Base-by-base conservation (phyloP, 306 rosid genomes). In the Hippophae tibetana region DNA sequence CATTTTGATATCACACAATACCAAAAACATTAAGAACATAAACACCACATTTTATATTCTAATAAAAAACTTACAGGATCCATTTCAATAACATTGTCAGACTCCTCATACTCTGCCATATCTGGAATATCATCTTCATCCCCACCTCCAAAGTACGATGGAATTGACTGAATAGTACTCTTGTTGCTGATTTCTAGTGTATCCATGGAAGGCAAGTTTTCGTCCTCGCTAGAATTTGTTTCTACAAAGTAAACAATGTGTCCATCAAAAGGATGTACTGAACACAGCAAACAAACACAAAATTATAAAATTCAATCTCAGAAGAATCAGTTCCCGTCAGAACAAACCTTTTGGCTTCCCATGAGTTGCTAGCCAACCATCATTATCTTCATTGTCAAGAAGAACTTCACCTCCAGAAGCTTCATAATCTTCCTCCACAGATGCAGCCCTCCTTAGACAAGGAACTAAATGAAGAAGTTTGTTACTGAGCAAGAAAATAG, bases 311-410 rank as follows among this genome's bases (percentile, higher is more conserved):
- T 31, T 31, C 3, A 4, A 31, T 4, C 38, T 31, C 38, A 31
- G 38, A 31, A 31, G 38, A 31, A 31, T 31, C 5, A 31, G 38
- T 25, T 25, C 56, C 12, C 25, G 14, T 45, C 2, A 13, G 56
- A 56, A 47, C 62, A 11, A 54, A 83, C 95, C 96, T 75, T 83
- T 92, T 23, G 99, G 99, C 77, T 80, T 85, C 63, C 98, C 95
- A 43, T 92, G 98, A 55, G 96, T 87, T 58, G 98, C 98, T 74
- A 92, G 69, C 98, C 98, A 92, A 45, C 98, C 98, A 72, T 92
- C 95, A 63, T 82, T 79, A 58, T 90, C 98, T 73, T 87, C 98
- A 57, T 83, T 79, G 63, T 92, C 99, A 62, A 92, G 79, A 58
- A 92, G 80, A 79, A 92, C 86, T 75, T 87, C 98, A 61, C 82